These are phyloP conservation scores for Trapa bicornis DNA, from an alignment of 345 rosid species.

Conservation along the genomic window DNA sequence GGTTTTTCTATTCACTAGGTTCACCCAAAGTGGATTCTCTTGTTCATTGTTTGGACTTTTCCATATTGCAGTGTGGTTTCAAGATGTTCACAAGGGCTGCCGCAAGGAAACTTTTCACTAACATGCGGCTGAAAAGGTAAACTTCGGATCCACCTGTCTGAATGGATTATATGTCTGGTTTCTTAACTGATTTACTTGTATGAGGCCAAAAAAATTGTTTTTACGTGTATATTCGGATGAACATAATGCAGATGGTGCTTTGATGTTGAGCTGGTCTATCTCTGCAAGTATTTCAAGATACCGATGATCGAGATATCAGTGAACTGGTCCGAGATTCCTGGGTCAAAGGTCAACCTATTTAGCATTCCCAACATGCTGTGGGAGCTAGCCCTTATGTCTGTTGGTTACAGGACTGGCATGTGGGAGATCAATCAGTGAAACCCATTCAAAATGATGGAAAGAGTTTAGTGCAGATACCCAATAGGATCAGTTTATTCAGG, in stretches of 20 bases:
- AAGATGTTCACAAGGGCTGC: constrained; percentile 99
- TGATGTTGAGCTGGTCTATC: constrained; percentile 82
- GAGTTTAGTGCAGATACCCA: background rate
- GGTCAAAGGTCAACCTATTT: constrained; percentile 76
- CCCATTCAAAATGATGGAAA: background rate
- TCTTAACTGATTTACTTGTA: background rate
- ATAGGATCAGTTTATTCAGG: background rate
- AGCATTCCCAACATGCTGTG: constrained; percentile 97
- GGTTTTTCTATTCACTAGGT: background rate
- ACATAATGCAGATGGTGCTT: constrained; percentile 80
- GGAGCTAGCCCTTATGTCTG: constrained; percentile 90
- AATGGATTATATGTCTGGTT: background rate
- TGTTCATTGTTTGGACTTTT: constrained; percentile 4
- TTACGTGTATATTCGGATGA: background rate
- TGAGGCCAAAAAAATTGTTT: background rate
- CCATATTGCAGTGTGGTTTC: constrained; percentile 74
- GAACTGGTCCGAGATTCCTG: constrained; percentile 92
- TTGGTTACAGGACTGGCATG: constrained; percentile 70
- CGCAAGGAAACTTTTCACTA: constrained; percentile 84
- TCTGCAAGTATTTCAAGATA: constrained; percentile 71
- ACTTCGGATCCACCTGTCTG: background rate
- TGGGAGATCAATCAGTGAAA: constrained; percentile 48
- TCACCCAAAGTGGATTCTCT: background rate
- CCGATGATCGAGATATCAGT: constrained; percentile 81
- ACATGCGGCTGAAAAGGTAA: constrained; percentile 76